These are phyloP conservation scores for Fistulinella prunicolor DNA, from an alignment of 768 basidiomycete species.

Conservation along the genomic window DNA sequence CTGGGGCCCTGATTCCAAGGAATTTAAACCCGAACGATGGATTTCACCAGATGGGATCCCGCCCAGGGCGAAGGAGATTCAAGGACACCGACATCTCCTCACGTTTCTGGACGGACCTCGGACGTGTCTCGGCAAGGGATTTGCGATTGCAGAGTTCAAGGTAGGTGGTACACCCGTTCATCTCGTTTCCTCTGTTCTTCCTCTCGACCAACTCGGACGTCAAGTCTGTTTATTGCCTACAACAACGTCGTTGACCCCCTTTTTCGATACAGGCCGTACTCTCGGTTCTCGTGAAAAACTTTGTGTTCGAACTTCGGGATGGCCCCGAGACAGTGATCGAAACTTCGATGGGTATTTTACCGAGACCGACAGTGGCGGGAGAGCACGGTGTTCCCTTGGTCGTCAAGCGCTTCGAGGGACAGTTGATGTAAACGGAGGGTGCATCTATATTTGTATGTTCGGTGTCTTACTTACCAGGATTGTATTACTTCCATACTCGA, in stretches of 20 bases:
- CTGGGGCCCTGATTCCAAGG: slow-evolving; percentile 59
- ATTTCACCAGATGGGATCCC: slow-evolving; percentile 33
- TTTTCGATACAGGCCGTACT: slow-evolving; percentile 36
- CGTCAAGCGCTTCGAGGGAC: slow-evolving; percentile 24
- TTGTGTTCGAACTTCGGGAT: slow-evolving; percentile 21
- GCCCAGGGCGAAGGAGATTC: slow-evolving; percentile 37
- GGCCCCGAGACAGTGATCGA: slow-evolving; percentile 18
- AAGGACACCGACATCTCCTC: slow-evolving; percentile 49
- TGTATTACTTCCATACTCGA: too few species aligned
- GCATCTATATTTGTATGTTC: too few species aligned
- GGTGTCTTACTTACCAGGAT: too few species aligned
- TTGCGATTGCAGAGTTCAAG: slow-evolving; percentile 41
- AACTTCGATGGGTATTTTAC: slow-evolving; percentile 11
- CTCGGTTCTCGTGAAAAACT: slow-evolving; percentile 39
- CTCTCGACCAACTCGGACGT: too few species aligned
- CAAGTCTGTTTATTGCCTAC: neutral
- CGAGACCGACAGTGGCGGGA: slow-evolving; percentile 19
- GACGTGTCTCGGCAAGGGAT: slow-evolving; percentile 47
- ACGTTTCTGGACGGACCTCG: slow-evolving; percentile 53
- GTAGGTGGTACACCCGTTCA: slow-evolving; percentile 3
- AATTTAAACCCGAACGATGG: slow-evolving; percentile 65
- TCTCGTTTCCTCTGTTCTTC: too few species aligned
- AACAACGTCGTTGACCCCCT: neutral
- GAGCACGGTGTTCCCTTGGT: slow-evolving; percentile 33
- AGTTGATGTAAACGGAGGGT: too few species aligned